phyloP scores from a whole-genome alignment of 495 filamentous ascomycete species.

The Daldinia bambusicola region DNA sequence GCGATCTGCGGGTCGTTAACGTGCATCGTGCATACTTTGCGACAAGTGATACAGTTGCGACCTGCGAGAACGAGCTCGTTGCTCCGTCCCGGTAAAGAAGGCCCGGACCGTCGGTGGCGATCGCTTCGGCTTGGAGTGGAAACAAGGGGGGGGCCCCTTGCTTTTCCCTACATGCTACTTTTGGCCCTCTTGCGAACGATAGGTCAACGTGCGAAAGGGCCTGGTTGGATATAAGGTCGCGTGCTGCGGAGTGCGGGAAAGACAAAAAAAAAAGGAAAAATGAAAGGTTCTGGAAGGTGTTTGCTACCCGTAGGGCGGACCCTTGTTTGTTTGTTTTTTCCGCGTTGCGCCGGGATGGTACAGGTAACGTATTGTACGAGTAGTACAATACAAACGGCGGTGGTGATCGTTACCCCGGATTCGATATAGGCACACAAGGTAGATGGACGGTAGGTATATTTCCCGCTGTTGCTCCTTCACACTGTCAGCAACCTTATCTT shows the following conservation, averaged over 20 bases:
- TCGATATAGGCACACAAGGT: not conserved
- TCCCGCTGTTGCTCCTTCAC: conserved; percentile 4
- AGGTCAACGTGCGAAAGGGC: not conserved
- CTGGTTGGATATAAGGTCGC: not conserved
- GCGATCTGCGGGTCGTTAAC: too few species aligned
- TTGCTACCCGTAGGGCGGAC: conserved; percentile 2
- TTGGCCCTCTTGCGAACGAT: too few species aligned
- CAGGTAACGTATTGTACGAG: not conserved
- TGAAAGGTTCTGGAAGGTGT: not conserved
- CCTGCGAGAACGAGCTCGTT: not conserved
- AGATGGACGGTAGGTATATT: conserved; percentile 9
- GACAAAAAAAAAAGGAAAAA: not conserved
- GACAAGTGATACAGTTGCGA: not conserved
- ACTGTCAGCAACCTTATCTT: not conserved
- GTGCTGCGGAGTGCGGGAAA: not conserved
- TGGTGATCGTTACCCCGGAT: conserved; percentile 11
- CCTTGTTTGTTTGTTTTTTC: conserved; percentile 11
- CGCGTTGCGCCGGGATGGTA: not conserved
- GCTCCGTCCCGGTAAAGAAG: not conserved
- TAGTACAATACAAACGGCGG: conserved; percentile 3
- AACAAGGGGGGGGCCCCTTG: too few species aligned
- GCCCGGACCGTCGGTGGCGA: too few species aligned
- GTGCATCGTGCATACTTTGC: not conserved
- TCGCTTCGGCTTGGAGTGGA: too few species aligned
- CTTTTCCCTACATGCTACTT: too few species aligned